Percentiles rank a stretch among this genome's conserved stretches.
phyloP scores from a whole-genome alignment of 2,329 filamentous ascomycete genomes.

The Cladophialophora exuberans region DNA sequence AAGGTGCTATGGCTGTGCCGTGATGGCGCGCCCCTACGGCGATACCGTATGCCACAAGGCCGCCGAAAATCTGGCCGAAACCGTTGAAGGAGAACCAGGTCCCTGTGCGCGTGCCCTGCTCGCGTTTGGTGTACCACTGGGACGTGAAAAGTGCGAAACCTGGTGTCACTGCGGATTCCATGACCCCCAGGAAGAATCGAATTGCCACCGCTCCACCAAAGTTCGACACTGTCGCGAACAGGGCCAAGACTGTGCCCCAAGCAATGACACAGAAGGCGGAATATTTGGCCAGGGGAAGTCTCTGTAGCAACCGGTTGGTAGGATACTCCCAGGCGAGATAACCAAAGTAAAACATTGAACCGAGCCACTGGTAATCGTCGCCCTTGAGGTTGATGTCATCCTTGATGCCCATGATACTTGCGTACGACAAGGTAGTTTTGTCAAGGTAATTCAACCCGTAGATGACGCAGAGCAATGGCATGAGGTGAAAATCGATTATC shows the following conservation, averaged over 20 bases:
- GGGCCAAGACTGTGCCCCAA: constrained; percentile 64
- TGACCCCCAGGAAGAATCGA: constrained; percentile 58
- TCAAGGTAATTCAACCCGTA: constrained; percentile 61
- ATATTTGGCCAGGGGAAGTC: constrained; percentile 68
- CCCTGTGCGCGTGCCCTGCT: constrained; percentile 65
- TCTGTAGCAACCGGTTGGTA: constrained; percentile 66
- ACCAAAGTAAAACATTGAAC: constrained; percentile 40
- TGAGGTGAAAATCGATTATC: constrained; percentile 65
- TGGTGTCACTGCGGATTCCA: constrained; percentile 70
- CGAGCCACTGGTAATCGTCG: constrained; percentile 57
- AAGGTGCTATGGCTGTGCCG: constrained; percentile 63
- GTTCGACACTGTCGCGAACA: constrained; percentile 64
- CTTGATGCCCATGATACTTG: constrained; percentile 58
- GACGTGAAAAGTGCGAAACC: constrained; percentile 70
- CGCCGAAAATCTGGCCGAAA: constrained; percentile 66
- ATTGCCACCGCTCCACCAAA: constrained; percentile 66
- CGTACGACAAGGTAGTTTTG: constrained; percentile 57
- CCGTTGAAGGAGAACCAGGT: constrained; percentile 74
- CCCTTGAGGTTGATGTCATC: constrained; percentile 48
- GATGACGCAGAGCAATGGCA: constrained; percentile 62
- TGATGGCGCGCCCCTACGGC: constrained; percentile 57
- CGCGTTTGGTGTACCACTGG: constrained; percentile 73
- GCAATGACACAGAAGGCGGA: constrained; percentile 66
- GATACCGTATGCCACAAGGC: constrained; percentile 66
- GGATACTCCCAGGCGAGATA: constrained; percentile 66